These are phyloP conservation scores for Pseudocercospora cruenta DNA, from an alignment of 2,329 filamentous ascomycete species.

Conservation along the genomic window DNA sequence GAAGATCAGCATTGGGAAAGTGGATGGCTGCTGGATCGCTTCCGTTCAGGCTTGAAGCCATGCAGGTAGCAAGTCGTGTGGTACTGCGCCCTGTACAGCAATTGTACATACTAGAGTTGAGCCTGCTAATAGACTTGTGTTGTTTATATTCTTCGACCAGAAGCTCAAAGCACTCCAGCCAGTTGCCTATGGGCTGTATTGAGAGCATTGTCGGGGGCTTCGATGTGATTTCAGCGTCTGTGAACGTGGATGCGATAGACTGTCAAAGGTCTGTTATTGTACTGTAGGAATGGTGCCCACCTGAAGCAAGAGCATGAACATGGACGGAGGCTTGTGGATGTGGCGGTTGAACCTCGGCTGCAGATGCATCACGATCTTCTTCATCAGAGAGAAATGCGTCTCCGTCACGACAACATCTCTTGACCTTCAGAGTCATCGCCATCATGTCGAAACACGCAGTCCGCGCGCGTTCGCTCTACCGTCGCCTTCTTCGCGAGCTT, in stretches of 20 bases:
- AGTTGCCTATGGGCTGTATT: too few relatives aligned
- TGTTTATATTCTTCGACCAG: background rate
- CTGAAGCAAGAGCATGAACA: too few relatives aligned
- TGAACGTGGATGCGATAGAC: too few relatives aligned
- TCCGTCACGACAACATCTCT: background rate
- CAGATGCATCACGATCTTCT: background rate
- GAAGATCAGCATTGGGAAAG: conserved; percentile 3
- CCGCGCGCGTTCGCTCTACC: conserved; percentile 76
- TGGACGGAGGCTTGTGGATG: too few relatives aligned
- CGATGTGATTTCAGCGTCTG: too few relatives aligned
- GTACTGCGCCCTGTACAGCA: background rate
- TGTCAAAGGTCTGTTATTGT: too few relatives aligned
- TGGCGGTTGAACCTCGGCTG: background rate
- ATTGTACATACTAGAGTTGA: background rate
- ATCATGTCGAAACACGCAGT: conserved; percentile 46
- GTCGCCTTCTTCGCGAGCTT: conserved; percentile 84
- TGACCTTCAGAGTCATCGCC: background rate
- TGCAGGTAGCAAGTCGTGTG: background rate
- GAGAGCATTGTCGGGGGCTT: too few relatives aligned
- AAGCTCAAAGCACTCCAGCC: too few relatives aligned
- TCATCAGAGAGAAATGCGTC: background rate
- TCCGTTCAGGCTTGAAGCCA: background rate
- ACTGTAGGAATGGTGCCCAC: too few relatives aligned
- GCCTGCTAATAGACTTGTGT: background rate
- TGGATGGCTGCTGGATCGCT: conserved; percentile 5